Base-by-base conservation (phyloP, 2,329 filamentous ascomycete genomes). In the Eutypella sp. region DNA sequence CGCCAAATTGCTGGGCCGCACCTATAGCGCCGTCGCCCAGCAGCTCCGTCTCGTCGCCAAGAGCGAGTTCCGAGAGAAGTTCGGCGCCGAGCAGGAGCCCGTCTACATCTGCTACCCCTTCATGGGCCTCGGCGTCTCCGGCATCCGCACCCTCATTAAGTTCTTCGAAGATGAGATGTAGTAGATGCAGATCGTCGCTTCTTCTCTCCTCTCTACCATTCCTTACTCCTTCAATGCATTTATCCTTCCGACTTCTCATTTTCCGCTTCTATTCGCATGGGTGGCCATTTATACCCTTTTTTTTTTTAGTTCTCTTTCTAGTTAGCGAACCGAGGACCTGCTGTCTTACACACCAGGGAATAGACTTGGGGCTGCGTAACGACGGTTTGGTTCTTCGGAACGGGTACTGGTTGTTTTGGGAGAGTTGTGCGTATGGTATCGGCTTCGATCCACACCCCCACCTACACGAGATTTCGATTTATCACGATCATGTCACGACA, bases 61-160 rank as follows among this genome's bases (percentile, higher is more conserved):
- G 58, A 89, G 91, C 44, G 89, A 91, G 64, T 96, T 96, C 72
- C 76, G 91, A 49, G 85, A 88, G 71, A 96, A 96, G 76, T 81
- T 96, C 64, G 91, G 91, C 44, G 87, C 87, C 4, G 73, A 81
- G 47, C 89, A 91, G 49, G 90, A 96, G 60, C 82, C 87, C 40
- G 82, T 92, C 23, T 96, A 89, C 67, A 89, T 96, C 55, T 90
- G 88, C 62, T 96, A 95, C 67, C 91, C 91, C 34, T 84, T 86
- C 47, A 84, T 90, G 60, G 90, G 91, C 7, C 75, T 96, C 23
- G 89, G 89, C 2, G 82, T 91, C 39, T 81, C 84, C 51, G 91
- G 90, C 37, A 82, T 90, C 51, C 82, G 87, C 63, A 89, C 90
- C n/a, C 82, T 96, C 55, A 76, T 96, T 70, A 87, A 85, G 63